Evolutionary conservation across 805 yeast species (phyloP), one percentile per base, ranked within the genome.

Genomic region (Kodamaea jinghongensis): DNA sequence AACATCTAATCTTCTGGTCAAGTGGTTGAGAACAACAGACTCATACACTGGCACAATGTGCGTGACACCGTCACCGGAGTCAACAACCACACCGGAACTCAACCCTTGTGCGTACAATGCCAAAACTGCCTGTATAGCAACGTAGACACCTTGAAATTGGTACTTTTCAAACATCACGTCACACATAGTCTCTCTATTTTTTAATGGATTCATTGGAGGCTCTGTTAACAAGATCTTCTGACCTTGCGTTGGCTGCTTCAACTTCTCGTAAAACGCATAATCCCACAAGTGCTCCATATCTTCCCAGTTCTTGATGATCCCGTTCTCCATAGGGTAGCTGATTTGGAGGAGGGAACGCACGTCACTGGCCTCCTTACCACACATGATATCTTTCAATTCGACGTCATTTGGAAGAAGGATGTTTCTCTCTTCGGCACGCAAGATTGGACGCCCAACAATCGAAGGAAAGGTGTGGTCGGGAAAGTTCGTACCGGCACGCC

Each of bases 261-360:
- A 83, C 56, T 86, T 79, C 53, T 91, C 95, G 67, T 84, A 86
- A 63, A 93, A 91, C 14, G 98, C 91, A 63, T 91, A 93, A 66
- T 93, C 96, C 99, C 99, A 93, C 45, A 93, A 73, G 54, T 90
- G 90, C 55, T 88, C 96, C 98, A 93, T 93, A 61, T 93, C 99
- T 54, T 90, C 96, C 99, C 99, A 93, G 63, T 90, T 88, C 58
- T 82, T 84, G 60, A 93, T 91, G 54, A 93, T 87, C 56, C 99
- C 99, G 61, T 93, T 93, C 65, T 93, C 99, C 98, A 93, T 90
- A 9, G 99, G 99, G 57, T 93, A 93, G n/a, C 90, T 81, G 42
- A 93, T 79, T 65, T 93, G 96, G 44, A 93, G 74, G 49, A 90
- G 78, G 2, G 96, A 83, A 54, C 99, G 79, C 26, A 86, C 95